phyloP scores from a whole-genome alignment of 2,329 filamentous ascomycete species.

The Colletotrichum chrysophilum region DNA sequence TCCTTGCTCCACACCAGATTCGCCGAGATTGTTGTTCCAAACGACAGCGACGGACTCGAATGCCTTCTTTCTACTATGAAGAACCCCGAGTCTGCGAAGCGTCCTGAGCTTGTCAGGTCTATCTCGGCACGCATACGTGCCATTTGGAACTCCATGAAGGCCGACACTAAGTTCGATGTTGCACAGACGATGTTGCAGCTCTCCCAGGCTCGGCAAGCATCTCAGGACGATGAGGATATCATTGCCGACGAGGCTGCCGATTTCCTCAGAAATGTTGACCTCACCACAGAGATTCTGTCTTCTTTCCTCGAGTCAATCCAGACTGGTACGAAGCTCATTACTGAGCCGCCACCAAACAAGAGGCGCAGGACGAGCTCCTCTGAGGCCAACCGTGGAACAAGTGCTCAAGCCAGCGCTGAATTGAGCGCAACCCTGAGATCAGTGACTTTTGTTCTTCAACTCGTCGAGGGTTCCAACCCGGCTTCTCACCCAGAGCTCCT shows the following conservation, averaged over 20 bases:
- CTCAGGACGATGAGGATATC: constrained; percentile 35
- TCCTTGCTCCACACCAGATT: constrained; percentile 46
- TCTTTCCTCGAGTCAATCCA: constrained; percentile 78
- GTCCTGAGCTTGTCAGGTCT: constrained; percentile 63
- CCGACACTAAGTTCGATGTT: constrained; percentile 62
- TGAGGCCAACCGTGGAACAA: constrained; percentile 65
- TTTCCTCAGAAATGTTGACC: constrained; percentile 73
- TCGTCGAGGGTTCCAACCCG: constrained; percentile 82
- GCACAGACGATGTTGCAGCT: constrained; percentile 69
- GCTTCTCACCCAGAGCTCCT: constrained; percentile 79
- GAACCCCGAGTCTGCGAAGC: constrained; percentile 38
- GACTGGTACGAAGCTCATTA: constrained; percentile 73
- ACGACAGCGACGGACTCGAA: constrained; percentile 57
- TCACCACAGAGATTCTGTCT: constrained; percentile 75
- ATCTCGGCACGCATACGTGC: constrained; percentile 73
- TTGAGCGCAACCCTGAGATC: constrained; percentile 73
- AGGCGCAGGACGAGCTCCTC: constrained; percentile 79
- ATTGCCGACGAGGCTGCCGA: constrained; percentile 70
- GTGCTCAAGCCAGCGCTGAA: constrained; percentile 67
- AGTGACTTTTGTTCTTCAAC: constrained; percentile 85
- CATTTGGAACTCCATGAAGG: constrained; percentile 77
- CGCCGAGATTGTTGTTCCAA: constrained; percentile 59
- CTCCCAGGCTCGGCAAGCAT: constrained; percentile 56
- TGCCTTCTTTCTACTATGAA: constrained; percentile 55
- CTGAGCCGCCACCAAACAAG: constrained; percentile 77